phyloP scores from a whole-genome alignment of 306 rosid species.

The Carpinus viminea region DNA sequence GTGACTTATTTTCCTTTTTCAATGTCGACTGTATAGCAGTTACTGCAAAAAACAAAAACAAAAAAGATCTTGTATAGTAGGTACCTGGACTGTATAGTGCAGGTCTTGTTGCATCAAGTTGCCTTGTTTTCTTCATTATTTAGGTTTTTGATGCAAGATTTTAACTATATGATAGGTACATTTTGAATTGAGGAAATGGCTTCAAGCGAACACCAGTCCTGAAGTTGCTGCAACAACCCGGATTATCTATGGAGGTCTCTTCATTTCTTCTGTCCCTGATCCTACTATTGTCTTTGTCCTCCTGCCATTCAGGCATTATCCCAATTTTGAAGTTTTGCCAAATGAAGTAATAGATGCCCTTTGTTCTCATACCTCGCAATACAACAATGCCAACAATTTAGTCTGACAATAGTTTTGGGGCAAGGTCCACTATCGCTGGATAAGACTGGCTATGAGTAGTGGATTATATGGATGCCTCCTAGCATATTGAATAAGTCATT shows the following conservation, averaged over 20 bases:
- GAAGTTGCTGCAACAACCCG: conserved; percentile 46
- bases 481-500: background rate
- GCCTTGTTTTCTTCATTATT: background rate
- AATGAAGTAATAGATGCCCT: too few species aligned
- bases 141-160: background rate
- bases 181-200: conserved; percentile 48
- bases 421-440: background rate
- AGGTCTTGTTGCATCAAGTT: background rate
- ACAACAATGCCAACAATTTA: background rate
- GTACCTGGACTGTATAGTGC: too few species aligned
- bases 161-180: conserved; percentile 35
- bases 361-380: background rate
- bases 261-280: background rate
- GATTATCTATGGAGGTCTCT: conserved; percentile 47
- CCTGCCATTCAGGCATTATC: background rate
- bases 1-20: background rate
- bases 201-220: conserved; percentile 33
- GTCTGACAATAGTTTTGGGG: background rate
- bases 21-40: background rate
- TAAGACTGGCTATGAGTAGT: background rate
- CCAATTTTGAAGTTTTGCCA: background rate
- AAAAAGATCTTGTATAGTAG: too few species aligned
- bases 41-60: too few species aligned
- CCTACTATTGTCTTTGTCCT: background rate
- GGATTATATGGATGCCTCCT: background rate